Percentiles rank a stretch among this genome's conserved stretches.
Conservation (phyloP, 257 asterid genomes). For the Striga asiatica region DNA sequence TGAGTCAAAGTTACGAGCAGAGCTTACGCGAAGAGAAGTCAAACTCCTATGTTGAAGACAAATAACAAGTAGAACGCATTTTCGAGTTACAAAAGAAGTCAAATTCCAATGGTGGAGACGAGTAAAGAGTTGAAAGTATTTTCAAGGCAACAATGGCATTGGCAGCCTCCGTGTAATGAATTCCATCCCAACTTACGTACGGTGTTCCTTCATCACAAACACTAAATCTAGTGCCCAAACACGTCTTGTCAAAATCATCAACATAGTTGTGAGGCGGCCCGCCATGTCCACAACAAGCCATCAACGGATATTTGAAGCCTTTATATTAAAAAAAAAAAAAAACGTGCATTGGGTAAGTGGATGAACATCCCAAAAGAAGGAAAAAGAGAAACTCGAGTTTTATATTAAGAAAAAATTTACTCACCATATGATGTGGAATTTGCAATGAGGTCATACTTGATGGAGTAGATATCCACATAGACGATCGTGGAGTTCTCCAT, state of each 20-base stretch:
- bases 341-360: neutral
- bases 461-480: slow-evolving; percentile 27
- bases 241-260: slow-evolving; percentile 11
- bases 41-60: neutral
- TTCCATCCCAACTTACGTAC: slow-evolving; percentile 47
- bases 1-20: too few relatives aligned
- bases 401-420: too few relatives aligned
- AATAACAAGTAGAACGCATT: too few relatives aligned
- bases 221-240: slow-evolving; percentile 16
- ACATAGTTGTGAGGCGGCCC: slow-evolving; percentile 39
- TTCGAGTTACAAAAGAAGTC: slow-evolving; percentile 18
- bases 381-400: too few relatives aligned
- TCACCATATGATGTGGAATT: slow-evolving; percentile 19
- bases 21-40: too few relatives aligned
- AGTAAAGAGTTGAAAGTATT: slow-evolving; percentile 31
- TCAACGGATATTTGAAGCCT: slow-evolving; percentile 40
- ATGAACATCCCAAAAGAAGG: too few relatives aligned
- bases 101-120: slow-evolving; percentile 30
- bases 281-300: slow-evolving; percentile 57
- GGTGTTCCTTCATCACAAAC: slow-evolving; percentile 23
- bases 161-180: slow-evolving; percentile 44
- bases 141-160: slow-evolving; percentile 33
- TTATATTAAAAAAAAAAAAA: neutral
- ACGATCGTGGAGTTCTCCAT: slow-evolving; percentile 25
- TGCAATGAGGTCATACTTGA: slow-evolving; percentile 24